Conservation (phyloP, 257 asterid species). For the Catharanthus roseus region DNA sequence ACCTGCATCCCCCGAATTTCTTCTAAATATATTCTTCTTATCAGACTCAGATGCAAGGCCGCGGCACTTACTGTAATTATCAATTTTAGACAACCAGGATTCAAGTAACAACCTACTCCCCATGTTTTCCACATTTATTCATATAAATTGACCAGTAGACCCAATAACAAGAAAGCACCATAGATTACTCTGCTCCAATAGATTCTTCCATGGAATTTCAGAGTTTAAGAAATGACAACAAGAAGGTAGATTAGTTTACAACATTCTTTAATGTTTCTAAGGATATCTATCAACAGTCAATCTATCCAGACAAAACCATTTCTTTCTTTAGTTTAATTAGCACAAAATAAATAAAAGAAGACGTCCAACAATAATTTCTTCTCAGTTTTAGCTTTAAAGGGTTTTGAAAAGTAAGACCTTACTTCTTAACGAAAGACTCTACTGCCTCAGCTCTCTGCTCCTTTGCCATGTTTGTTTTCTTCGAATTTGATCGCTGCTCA, state of each 20-base stretch:
- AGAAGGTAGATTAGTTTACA: neutral
- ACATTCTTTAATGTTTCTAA: neutral
- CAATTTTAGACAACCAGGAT: neutral
- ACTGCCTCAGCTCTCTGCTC: slow-evolving; percentile 17
- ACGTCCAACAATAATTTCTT: neutral
- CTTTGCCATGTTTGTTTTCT: slow-evolving; percentile 24
- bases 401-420: slow-evolving; percentile 11
- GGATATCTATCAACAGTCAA: neutral
- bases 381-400: neutral
- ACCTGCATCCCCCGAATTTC: neutral
- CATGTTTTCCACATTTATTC: neutral
- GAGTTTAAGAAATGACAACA: neutral
- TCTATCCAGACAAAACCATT: neutral
- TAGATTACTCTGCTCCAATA: neutral
- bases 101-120: neutral
- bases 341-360: neutral
- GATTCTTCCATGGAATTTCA: too few species aligned
- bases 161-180: neutral
- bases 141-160: neutral
- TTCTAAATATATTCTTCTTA: neutral
- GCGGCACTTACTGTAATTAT: neutral
- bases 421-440: slow-evolving; percentile 28
- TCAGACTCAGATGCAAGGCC: neutral
- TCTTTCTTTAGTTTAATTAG: neutral
- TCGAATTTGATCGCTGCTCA: slow-evolving; percentile 14